Evolutionary conservation across 2,329 filamentous ascomycete species (phyloP).

Genomic region (Colletotrichum liaoningense): DNA sequence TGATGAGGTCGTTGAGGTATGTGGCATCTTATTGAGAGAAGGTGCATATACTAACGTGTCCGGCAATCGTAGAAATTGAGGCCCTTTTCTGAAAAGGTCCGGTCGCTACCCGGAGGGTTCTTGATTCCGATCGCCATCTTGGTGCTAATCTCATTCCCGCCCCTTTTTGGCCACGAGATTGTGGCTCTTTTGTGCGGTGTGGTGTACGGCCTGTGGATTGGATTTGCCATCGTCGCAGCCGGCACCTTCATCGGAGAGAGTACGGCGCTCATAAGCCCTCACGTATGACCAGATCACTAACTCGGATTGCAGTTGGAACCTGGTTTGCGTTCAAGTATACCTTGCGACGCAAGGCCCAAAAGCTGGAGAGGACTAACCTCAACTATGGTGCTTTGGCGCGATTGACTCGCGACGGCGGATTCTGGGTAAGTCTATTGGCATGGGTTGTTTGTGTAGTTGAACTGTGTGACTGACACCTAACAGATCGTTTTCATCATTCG

Average conservation of each 20-base stretch:
- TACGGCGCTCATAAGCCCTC: neutral
- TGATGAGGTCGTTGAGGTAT: slow-evolving; percentile 49
- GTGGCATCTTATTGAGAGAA: neutral
- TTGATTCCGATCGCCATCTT: slow-evolving; percentile 53
- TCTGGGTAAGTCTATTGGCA: slow-evolving; percentile 41
- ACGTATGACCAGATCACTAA: neutral
- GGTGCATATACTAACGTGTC: neutral
- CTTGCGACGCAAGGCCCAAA: slow-evolving; percentile 48
- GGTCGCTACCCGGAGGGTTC: slow-evolving; percentile 51
- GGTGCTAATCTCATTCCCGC: slow-evolving; percentile 53
- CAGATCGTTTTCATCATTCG: slow-evolving; percentile 52
- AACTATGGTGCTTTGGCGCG: slow-evolving; percentile 53
- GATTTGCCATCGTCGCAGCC: slow-evolving; percentile 53
- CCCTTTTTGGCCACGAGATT: slow-evolving; percentile 55
- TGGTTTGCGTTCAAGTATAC: slow-evolving; percentile 55
- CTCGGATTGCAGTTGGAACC: slow-evolving; percentile 42
- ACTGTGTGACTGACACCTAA: neutral
- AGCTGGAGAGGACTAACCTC: slow-evolving; percentile 53
- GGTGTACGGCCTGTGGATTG: slow-evolving; percentile 54
- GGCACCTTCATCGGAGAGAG: slow-evolving; percentile 54
- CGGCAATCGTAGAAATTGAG: slow-evolving; percentile 39
- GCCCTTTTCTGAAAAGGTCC: slow-evolving; percentile 50
- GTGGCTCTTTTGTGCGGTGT: slow-evolving; percentile 54
- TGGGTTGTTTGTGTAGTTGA: neutral
- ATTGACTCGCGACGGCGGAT: slow-evolving; percentile 53